Conservation (phyloP, 1,284 basidiomycete genomes). For the Ganoderma meredithae region DNA sequence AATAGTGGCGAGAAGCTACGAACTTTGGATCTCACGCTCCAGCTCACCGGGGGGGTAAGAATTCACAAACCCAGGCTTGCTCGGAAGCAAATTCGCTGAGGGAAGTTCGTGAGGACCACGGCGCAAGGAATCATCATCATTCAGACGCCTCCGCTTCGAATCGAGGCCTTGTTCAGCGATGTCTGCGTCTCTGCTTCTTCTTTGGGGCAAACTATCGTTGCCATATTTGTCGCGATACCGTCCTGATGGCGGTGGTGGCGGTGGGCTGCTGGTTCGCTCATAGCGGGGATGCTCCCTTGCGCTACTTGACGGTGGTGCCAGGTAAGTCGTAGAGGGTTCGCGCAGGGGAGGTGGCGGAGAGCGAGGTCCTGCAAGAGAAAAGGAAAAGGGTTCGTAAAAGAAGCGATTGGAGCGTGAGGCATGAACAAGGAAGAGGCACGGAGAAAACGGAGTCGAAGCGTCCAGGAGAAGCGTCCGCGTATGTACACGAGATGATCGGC, state of each 20-base stretch:
- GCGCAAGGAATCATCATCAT: conserved; percentile 38
- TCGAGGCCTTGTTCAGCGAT: conserved; percentile 31
- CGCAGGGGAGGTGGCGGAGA: conserved; percentile 47
- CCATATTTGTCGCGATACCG: conserved; percentile 34
- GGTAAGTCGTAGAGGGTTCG: conserved; percentile 23
- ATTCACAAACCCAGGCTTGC: conserved; percentile 26
- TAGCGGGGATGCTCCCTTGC: conserved; percentile 29
- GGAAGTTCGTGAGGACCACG: conserved; percentile 28
- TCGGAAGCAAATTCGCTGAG: conserved; percentile 30
- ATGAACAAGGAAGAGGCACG: conserved; percentile 42
- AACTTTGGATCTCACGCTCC: conserved; percentile 5
- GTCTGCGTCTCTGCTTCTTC: conserved; percentile 40
- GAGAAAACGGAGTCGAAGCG: conserved; percentile 45
- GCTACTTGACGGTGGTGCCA: conserved; percentile 19
- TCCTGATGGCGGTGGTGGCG: conserved; percentile 19
- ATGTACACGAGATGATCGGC: conserved; percentile 51
- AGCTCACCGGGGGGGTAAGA: conserved; percentile 1
- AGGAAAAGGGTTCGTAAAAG: conserved; percentile 42
- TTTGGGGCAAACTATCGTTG: conserved; percentile 38
- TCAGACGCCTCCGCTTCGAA: conserved; percentile 44
- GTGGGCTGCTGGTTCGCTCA: conserved; percentile 30
- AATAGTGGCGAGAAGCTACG: background rate
- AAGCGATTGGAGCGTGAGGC: conserved; percentile 37
- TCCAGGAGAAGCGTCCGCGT: conserved; percentile 52
- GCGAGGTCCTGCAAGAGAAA: conserved; percentile 62